These are phyloP conservation scores for Blastocystis sp. DNA, from an alignment of 352 stramenopile species.

Conservation along the genomic window DNA sequence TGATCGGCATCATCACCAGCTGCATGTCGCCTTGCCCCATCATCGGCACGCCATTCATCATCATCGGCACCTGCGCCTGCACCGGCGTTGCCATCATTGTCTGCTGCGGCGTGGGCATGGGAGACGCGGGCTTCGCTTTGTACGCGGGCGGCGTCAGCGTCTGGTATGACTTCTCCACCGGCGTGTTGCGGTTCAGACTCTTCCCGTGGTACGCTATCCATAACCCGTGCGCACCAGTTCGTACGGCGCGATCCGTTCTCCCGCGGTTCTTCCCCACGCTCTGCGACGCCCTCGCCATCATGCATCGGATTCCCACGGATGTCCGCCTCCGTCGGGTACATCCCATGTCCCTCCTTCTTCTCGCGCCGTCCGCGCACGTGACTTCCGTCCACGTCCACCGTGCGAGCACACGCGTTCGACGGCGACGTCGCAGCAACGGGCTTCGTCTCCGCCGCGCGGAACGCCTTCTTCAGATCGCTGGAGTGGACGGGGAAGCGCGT, in stretches of 20 bases:
- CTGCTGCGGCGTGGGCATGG: neutral
- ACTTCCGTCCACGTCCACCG: neutral
- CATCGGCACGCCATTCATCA: constrained; percentile 40
- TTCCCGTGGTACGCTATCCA: neutral
- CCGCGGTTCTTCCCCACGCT: neutral
- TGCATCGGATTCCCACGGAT: neutral
- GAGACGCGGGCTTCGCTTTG: neutral
- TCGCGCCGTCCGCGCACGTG: no score
- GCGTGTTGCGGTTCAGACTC: neutral
- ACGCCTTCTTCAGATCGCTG: no score
- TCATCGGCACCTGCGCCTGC: neutral
- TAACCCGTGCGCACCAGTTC: neutral
- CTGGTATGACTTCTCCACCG: neutral
- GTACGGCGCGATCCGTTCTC: neutral
- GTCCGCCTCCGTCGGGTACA: neutral
- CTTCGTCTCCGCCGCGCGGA: no score
- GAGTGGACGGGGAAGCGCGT: neutral
- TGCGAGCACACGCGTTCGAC: no score
- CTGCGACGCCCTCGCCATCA: neutral
- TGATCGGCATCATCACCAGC: constrained; percentile 14
- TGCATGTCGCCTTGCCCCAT: constrained; percentile 25
- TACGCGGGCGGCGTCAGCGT: neutral
- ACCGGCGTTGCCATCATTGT: neutral
- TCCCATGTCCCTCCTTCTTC: neutral
- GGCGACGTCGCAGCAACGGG: no score